A percentile compares a stretch with the other conserved stretches of the same genome.
phyloP scores from a whole-genome alignment of 495 filamentous ascomycete species.

The Oidiodendron maius region DNA sequence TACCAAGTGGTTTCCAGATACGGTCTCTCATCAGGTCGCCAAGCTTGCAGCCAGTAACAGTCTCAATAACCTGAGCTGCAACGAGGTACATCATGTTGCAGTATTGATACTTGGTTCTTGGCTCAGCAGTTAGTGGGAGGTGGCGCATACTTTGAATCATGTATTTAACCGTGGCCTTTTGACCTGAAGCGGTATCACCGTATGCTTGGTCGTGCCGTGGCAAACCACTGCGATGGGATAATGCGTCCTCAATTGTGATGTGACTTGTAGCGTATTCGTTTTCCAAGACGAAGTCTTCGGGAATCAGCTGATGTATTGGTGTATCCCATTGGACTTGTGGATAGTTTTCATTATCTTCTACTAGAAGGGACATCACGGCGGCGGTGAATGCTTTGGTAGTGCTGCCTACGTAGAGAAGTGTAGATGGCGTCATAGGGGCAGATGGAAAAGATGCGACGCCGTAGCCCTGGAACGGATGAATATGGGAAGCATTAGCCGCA shows the following conservation, averaged over 20 bases:
- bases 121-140: conserved; percentile 32
- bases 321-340: conserved; percentile 41
- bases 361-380: conserved; percentile 38
- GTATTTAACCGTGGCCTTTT: conserved; percentile 21
- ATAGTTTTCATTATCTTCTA: conserved; percentile 31
- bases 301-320: conserved; percentile 41
- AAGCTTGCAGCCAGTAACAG: conserved; percentile 33
- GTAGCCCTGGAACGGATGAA: conserved; percentile 37
- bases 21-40: conserved; percentile 32
- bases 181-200: conserved; percentile 17
- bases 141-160: conserved; percentile 36
- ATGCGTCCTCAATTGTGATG: conserved; percentile 44
- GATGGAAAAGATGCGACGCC: conserved; percentile 36
- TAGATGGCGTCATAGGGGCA: conserved; percentile 37
- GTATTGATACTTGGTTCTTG: conserved; percentile 40
- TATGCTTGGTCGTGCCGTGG: conserved; percentile 24
- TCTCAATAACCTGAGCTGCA: conserved; percentile 36
- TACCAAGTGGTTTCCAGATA: conserved; percentile 43
- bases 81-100: conserved; percentile 48
- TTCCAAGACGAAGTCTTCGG: conserved; percentile 46
- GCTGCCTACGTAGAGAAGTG: conserved; percentile 37
- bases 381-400: conserved; percentile 55
- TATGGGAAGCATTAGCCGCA: not conserved
- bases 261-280: conserved; percentile 37
- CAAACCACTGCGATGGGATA: conserved; percentile 45